A percentile compares a stretch with the other conserved stretches of the same genome.
Conservation (phyloP, 345 rosid species). For the Theobroma cacao region DNA sequence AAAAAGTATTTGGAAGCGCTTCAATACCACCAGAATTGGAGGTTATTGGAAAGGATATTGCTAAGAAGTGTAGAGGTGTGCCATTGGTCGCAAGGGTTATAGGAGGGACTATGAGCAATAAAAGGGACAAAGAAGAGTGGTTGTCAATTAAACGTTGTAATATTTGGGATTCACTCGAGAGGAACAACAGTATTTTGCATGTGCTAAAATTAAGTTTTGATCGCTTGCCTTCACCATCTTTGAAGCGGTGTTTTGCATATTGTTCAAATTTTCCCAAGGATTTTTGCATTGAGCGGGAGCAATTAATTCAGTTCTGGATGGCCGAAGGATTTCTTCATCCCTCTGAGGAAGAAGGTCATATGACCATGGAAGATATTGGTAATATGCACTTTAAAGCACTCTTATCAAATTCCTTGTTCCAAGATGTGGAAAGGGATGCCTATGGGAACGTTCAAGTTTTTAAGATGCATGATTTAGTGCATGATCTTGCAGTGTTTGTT, state of each 20-base stretch:
- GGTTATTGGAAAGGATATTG: too few relatives aligned
- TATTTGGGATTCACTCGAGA: neutral
- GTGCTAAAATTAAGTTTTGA: constrained; percentile 1
- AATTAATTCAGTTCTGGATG: neutral
- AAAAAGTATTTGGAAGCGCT: neutral
- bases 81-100: neutral
- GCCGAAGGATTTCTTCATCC: constrained; percentile 19
- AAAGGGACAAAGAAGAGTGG: neutral
- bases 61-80: neutral
- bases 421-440: constrained; percentile 8
- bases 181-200: neutral
- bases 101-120: neutral
- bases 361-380: constrained; percentile 7
- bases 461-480: constrained; percentile 28
- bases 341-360: neutral
- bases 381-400: constrained; percentile 14
- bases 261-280: neutral
- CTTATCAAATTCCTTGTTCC: constrained; percentile 19
- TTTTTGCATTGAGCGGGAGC: neutral
- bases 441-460: neutral
- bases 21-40: neutral
- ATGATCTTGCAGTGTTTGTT: constrained; percentile 22
- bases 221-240: neutral
- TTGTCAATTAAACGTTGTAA: neutral
- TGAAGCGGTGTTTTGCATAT: neutral